phyloP scores from a whole-genome alignment of 2,329 filamentous ascomycete species.

The Trichoderma harzianum region DNA sequence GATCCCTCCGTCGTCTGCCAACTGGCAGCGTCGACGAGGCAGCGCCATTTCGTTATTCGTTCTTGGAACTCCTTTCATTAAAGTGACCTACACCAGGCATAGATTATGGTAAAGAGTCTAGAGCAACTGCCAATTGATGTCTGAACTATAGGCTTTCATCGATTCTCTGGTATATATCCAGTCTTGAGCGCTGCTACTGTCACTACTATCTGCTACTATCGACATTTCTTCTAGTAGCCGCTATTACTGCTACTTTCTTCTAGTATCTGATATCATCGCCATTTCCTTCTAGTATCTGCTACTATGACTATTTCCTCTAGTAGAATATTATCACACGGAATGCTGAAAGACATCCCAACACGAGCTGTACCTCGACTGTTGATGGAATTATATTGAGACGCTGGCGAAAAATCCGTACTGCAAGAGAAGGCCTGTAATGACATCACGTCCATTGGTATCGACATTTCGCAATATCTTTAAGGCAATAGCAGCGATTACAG shows the following conservation, averaged over 20 bases:
- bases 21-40: not conserved
- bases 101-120: not conserved
- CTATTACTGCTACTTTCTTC: not conserved
- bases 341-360: not conserved
- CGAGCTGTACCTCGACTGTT: too few species aligned
- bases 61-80: not conserved
- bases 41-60: not conserved
- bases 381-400: too few species aligned
- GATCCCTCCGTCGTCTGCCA: not conserved
- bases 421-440: too few species aligned
- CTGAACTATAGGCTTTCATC: not conserved
- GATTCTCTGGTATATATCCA: too few species aligned
- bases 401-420: too few species aligned
- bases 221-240: not conserved
- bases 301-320: not conserved
- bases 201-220: not conserved
- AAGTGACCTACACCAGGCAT: too few species aligned
- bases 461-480: too few species aligned
- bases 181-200: not conserved
- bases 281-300: not conserved
- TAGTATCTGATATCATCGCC: not conserved
- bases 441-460: too few species aligned
- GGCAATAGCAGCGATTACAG: too few species aligned
- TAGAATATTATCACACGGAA: not conserved
- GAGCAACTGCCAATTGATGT: not conserved